Conservation (phyloP, 305 asterid genomes). For the Rubia balearica region DNA sequence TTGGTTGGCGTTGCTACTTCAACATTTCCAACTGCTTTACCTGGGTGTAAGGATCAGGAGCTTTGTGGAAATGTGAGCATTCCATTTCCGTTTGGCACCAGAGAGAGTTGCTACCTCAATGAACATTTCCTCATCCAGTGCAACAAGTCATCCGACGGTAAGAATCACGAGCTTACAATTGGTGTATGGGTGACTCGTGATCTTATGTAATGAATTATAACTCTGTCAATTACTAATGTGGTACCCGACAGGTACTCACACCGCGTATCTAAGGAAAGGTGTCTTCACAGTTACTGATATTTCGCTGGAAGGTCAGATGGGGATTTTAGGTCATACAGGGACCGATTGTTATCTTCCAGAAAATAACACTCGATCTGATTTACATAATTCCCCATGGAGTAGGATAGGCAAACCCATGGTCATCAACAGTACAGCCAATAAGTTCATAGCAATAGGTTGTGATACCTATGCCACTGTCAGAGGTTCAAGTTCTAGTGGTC, state of each 20-base stretch:
- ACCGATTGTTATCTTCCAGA: background rate
- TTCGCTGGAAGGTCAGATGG: background rate
- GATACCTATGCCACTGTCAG: background rate
- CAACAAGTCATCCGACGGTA: background rate
- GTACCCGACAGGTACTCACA: too few relatives aligned
- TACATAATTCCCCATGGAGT: too few relatives aligned
- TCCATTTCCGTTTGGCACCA: constrained; percentile 3
- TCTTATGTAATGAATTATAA: too few relatives aligned
- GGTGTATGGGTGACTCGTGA: too few relatives aligned
- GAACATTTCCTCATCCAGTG: background rate
- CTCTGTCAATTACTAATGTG: too few relatives aligned
- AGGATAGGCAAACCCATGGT: background rate
- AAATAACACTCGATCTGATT: background rate
- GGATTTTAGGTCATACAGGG: background rate
- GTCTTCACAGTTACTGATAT: background rate
- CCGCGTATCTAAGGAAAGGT: too few relatives aligned
- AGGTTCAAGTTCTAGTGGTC: background rate
- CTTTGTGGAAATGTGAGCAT: constrained; percentile 4
- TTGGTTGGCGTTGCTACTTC: background rate
- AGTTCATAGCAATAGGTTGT: background rate
- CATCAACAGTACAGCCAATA: background rate
- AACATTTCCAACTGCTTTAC: background rate
- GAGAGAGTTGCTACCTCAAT: background rate
- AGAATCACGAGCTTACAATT: too few relatives aligned
- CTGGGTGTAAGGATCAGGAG: background rate